Evolutionary conservation across 768 basidiomycete genomes (phyloP), one percentile per base, ranked within the genome.

Genomic region (Botryobasidium botryosum): DNA sequence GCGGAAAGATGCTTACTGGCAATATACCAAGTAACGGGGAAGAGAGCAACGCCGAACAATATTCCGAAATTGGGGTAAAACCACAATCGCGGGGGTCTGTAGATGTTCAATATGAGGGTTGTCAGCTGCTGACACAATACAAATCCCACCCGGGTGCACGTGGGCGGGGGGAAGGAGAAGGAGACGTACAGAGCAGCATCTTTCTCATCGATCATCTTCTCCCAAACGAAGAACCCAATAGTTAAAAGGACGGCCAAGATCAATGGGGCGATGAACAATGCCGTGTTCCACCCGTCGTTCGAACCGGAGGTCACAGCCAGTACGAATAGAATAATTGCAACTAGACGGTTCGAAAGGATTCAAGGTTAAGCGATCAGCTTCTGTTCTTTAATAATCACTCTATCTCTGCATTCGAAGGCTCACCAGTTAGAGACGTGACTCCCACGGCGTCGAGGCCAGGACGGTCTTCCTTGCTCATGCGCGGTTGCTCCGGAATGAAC

Each of bases 161-260:
- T n/a, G n/a, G n/a, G n/a, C n/a, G n/a, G n/a, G n/a, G n/a, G n/a
- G n/a, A n/a, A n/a, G n/a, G n/a, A n/a, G n/a, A n/a, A n/a, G n/a
- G n/a, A n/a, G n/a, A n/a, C n/a, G n/a, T n/a, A n/a, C 17, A 70
- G 53, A 4, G 66, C 64, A 8, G 74, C 71, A 4, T 52, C 54
- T 10, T 67, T 56, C 13, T 52, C 50, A 2, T 65, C 66, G 12
- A 71, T 54, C 0, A 51, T 35, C 6, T 63, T 56, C 50, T 75
- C 72, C 64, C 67, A 74, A 41, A 63, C 57, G 57, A 76, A 70
- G 60, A 77, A 77, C 1, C 43, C 56, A 23, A 57, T 50, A 29
- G 58, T 52, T 8, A 69, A 48, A 6, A 65, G 27, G 46, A 70
- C 53, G 4, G 72, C 67, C 27, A 74, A 51, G 7, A 71, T 54